Evolutionary conservation across 495 filamentous ascomycete species (phyloP).

Genomic region (Xylaria bambusicola): DNA sequence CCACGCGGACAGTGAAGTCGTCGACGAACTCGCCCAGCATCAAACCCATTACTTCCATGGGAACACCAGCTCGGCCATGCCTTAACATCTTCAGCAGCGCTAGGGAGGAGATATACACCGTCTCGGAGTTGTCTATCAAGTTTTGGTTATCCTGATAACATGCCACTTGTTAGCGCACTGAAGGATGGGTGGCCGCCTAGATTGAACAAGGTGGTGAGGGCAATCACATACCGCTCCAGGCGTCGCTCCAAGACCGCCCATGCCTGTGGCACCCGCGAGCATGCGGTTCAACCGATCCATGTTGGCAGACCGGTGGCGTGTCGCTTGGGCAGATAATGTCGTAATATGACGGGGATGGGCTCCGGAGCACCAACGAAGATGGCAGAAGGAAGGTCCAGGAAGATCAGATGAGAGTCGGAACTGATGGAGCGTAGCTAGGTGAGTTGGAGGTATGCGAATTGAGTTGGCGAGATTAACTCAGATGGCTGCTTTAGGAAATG

Average conservation of each 20-base stretch:
- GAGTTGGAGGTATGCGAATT: not conserved
- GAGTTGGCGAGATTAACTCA: not conserved
- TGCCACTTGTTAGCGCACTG: conserved; percentile 17
- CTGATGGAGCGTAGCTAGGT: not conserved
- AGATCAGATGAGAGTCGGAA: not conserved
- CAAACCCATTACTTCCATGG: conserved; percentile 99
- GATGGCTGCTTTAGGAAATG: no score
- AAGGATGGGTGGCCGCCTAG: not conserved
- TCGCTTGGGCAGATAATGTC: not conserved
- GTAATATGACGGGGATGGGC: not conserved
- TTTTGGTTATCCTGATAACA: conserved; percentile 71
- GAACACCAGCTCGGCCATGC: conserved; percentile 94
- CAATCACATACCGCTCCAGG: conserved; percentile 71
- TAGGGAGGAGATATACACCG: conserved; percentile 97
- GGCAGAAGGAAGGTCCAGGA: not conserved
- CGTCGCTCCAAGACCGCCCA: conserved; percentile 69
- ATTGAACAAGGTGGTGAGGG: not conserved
- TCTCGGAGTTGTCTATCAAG: conserved; percentile 98
- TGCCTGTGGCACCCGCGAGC: conserved; percentile 75
- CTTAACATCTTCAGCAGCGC: conserved; percentile 97
- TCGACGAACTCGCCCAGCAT: conserved; percentile 99
- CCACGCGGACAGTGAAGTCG: conserved; percentile 96
- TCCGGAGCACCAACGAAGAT: not conserved
- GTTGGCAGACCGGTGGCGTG: conserved; percentile 20
- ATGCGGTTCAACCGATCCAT: conserved; percentile 91